Conservation (phyloP, 2,329 filamentous ascomycete genomes). For the Ceratocystis huliohia region DNA sequence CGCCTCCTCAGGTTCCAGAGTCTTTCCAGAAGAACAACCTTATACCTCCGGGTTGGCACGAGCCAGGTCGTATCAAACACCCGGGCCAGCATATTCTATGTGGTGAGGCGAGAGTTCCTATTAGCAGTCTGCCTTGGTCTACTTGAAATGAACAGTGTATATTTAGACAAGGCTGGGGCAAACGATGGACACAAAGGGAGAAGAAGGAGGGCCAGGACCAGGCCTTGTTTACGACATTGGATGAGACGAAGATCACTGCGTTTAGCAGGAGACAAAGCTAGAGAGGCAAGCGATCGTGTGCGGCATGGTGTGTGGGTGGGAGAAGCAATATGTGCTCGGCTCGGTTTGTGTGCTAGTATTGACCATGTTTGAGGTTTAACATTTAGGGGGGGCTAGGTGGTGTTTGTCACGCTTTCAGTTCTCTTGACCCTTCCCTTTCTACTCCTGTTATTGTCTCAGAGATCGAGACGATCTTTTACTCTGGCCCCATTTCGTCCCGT, state of each 20-base stretch:
- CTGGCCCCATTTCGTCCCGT: conserved; percentile 8
- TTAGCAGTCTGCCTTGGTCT: too few relatives aligned
- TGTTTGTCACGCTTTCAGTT: background rate
- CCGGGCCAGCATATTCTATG: background rate
- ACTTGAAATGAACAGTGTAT: background rate
- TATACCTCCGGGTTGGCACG: background rate
- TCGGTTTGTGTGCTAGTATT: background rate
- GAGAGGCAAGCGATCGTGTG: background rate
- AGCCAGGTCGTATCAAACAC: background rate
- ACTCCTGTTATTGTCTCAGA: background rate
- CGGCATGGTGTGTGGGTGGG: too few relatives aligned
- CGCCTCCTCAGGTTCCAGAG: background rate
- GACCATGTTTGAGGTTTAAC: conserved; percentile 7
- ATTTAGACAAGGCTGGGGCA: conserved; percentile 5
- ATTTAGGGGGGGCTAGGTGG: background rate
- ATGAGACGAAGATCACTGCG: background rate
- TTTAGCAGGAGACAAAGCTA: background rate
- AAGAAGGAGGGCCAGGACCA: background rate
- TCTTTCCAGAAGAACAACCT: background rate
- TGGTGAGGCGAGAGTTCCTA: too few relatives aligned
- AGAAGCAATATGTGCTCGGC: background rate
- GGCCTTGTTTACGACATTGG: conserved; percentile 1
- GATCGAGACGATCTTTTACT: conserved; percentile 2
- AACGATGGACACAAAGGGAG: background rate
- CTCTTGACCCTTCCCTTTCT: background rate